Evolutionary conservation across 2,329 filamentous ascomycete species (phyloP).

Genomic region (Talaromyces sp.): DNA sequence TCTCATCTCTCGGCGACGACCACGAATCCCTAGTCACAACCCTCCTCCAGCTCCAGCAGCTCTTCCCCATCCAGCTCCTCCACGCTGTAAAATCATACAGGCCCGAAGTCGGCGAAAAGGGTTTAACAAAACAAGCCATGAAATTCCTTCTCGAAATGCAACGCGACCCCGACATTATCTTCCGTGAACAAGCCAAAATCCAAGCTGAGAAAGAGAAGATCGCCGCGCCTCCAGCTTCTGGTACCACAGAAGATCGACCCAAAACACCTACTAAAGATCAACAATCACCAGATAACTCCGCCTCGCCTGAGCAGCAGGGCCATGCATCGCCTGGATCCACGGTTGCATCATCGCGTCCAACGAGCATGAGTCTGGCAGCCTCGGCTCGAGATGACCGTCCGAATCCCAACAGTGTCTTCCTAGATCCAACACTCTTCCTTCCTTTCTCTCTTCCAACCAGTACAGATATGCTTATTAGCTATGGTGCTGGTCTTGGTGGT

Average conservation of each 20-base stretch:
- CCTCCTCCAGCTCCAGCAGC: constrained; percentile 79
- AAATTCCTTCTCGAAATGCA: constrained; percentile 83
- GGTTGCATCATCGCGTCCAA: constrained; percentile 25
- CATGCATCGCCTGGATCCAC: constrained; percentile 26
- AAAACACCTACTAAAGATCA: constrained; percentile 29
- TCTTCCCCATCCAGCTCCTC: constrained; percentile 85
- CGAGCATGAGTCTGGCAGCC: constrained; percentile 18
- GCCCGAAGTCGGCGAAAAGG: constrained; percentile 92
- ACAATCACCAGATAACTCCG: constrained; percentile 14
- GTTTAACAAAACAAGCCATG: constrained; percentile 81
- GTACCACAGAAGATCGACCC: constrained; percentile 27
- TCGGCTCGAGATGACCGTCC: constrained; percentile 30
- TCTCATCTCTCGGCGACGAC: constrained; percentile 90
- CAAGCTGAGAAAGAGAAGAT: constrained; percentile 30
- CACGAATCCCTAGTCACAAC: constrained; percentile 86
- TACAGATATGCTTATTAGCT: constrained; percentile 95
- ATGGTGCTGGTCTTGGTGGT: constrained; percentile 91
- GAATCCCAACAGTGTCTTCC: constrained; percentile 56
- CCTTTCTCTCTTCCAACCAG: constrained; percentile 94
- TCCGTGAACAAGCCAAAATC: constrained; percentile 37
- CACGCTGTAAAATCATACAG: constrained; percentile 92
- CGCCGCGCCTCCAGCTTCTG: constrained; percentile 14
- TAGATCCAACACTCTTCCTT: constrained; percentile 89
- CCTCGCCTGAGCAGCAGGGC: constrained; percentile 20
- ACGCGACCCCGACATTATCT: constrained; percentile 67